These are phyloP conservation scores for Linnemannia schmuckeri DNA, from an alignment of 192 early-diverging fungal genomes.

Conservation along the genomic window DNA sequence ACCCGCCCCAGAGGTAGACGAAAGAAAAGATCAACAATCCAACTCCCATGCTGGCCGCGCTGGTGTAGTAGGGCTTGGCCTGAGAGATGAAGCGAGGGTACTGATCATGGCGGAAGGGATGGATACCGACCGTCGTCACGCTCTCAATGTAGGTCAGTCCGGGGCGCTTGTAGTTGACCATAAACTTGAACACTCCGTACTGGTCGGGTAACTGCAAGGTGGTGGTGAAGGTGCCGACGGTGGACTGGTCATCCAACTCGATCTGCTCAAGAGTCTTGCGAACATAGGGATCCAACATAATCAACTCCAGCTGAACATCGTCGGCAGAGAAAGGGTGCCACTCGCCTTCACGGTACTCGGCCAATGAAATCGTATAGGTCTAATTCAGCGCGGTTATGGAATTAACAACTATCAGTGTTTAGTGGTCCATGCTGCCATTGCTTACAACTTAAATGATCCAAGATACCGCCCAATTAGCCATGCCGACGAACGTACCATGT, in stretches of 20 bases:
- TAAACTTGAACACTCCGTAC: slow-evolving; percentile 98
- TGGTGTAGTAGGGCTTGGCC: slow-evolving; percentile 97
- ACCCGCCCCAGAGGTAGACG: slow-evolving; percentile 77
- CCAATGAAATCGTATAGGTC: slow-evolving; percentile 85
- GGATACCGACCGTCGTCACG: slow-evolving; percentile 83
- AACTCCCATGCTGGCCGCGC: slow-evolving; percentile 83
- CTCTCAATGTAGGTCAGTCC: slow-evolving; percentile 84
- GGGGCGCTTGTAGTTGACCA: slow-evolving; percentile 91
- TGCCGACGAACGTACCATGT: slow-evolving; percentile 70
- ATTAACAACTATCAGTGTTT: not conserved
- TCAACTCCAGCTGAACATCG: slow-evolving; percentile 92
- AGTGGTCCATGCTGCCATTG: not conserved
- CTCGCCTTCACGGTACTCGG: slow-evolving; percentile 79
- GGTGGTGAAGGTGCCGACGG: slow-evolving; percentile 58
- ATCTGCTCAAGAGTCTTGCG: slow-evolving; percentile 75
- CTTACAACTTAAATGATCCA: not conserved
- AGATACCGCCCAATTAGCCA: not conserved
- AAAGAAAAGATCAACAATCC: slow-evolving; percentile 89
- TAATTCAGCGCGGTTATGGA: slow-evolving; percentile 26
- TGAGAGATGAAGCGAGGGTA: slow-evolving; percentile 92
- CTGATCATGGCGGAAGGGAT: slow-evolving; percentile 96
- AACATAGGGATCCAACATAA: slow-evolving; percentile 98
- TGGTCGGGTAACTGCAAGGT: slow-evolving; percentile 86
- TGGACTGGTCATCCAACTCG: slow-evolving; percentile 38
- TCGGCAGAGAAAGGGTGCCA: slow-evolving; percentile 89